Evolutionary conservation across 2,329 filamentous ascomycete species (phyloP).

Genomic region (Colletotrichum neosansevieriae): DNA sequence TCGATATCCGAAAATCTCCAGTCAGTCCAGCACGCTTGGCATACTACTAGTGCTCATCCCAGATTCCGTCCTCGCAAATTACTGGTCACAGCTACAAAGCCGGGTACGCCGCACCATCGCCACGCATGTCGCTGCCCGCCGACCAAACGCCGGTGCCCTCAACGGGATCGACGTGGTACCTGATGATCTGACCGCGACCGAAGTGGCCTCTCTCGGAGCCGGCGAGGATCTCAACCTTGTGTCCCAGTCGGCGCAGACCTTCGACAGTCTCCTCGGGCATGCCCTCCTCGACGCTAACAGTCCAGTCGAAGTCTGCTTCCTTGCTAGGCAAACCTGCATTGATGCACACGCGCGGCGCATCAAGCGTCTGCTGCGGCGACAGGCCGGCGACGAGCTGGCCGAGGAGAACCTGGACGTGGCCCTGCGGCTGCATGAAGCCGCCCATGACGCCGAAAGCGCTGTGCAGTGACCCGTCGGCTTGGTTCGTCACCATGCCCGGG

Average conservation of each 20-base stretch:
- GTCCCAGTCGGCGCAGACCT: conserved; percentile 77
- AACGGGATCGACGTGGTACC: conserved; percentile 76
- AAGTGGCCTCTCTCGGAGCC: conserved; percentile 78
- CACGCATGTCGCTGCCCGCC: conserved; percentile 88
- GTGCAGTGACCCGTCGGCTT: conserved; percentile 79
- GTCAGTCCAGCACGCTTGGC: not conserved
- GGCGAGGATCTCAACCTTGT: conserved; percentile 76
- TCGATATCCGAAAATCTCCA: conserved; percentile 14
- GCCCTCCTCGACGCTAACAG: conserved; percentile 85
- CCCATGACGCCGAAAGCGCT: conserved; percentile 97
- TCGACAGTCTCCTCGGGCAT: conserved; percentile 76
- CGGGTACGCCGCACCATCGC: conserved; percentile 79
- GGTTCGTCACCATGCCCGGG: conserved; percentile 87
- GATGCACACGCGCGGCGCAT: conserved; percentile 92
- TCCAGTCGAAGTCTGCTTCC: conserved; percentile 69
- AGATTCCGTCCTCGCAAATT: not conserved
- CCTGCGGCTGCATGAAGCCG: conserved; percentile 98
- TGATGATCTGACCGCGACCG: conserved; percentile 88
- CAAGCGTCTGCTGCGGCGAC: conserved; percentile 88
- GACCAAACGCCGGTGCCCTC: conserved; percentile 83
- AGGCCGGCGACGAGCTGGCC: conserved; percentile 88
- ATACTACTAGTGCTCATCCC: not conserved
- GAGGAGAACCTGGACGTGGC: conserved; percentile 91
- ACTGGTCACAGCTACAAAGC: conserved; percentile 40
- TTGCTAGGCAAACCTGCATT: conserved; percentile 76